Base-by-base conservation (phyloP, 345 rosid genomes). In the Chamaenerion angustifolium region DNA sequence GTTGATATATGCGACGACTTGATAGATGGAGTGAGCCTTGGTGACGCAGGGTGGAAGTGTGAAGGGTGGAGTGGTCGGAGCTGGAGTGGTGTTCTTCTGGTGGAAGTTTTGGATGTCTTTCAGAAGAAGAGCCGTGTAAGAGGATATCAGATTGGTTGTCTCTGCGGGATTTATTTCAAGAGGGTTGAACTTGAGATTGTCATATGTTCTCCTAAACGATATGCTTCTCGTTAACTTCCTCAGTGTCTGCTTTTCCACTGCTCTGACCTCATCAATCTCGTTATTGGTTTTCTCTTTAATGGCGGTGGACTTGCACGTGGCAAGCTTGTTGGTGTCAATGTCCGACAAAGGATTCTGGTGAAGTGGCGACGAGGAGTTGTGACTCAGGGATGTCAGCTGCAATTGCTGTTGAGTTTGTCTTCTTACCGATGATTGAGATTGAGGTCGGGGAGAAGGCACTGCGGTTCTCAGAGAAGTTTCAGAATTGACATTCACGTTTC, bases 71-170 rank as follows among this genome's bases (percentile, higher is more conserved):
- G 71, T 63, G 10, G 60, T 59, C 51, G 31, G 10, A n/a, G 37
- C 0, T 7, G 37, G 37, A 31, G 37, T 8, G 37, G 56, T 59
- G 63, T 59, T 78, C 68, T 77, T 83, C 60, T 83, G 96, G 55
- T 87, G 89, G 49, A 92, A 92, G 60, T 83, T 92, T 13, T 92
- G 95, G 64, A 92, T 92, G 60, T 92, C 98, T 58, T 92, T 85
- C 3, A 92, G 75, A 52, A 92, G 53, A 55, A 92, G 54, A 4
- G 83, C 61, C 0, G 95, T 76, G 55, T 87, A 92, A 19, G 95
- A 81, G 16, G 79, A 31, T 2, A 1, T 5, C 4, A 76, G 75
- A 62, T 71, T 73, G 52, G 73, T 49, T 44, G 67, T 46, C 64
- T 79, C 88, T 0, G 88, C 8, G 37, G 37, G 37, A 31, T 1